These are phyloP conservation scores for Penicillium brasilianum DNA, from an alignment of 2,329 filamentous ascomycete species.

Conservation along the genomic window DNA sequence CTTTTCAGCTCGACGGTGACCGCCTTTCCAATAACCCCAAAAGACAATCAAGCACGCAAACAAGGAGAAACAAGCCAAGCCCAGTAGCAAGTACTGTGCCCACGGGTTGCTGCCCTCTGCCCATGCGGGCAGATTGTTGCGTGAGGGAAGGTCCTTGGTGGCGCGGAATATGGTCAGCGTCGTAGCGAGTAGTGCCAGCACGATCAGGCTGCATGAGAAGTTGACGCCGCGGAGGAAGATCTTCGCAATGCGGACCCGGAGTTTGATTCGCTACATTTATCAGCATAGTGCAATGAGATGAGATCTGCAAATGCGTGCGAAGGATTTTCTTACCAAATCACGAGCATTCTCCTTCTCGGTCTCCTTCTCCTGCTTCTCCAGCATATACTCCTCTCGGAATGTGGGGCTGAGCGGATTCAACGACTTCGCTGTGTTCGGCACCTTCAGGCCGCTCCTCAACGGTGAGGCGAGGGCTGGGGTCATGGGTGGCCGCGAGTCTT, in stretches of 20 bases:
- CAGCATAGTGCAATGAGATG: slow-evolving; percentile 40
- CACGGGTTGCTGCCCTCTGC: slow-evolving; percentile 77
- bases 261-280: slow-evolving; percentile 79
- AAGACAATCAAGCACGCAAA: slow-evolving; percentile 79
- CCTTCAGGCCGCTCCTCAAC: slow-evolving; percentile 87
- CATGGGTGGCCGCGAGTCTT: slow-evolving; percentile 64
- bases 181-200: slow-evolving; percentile 86
- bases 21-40: slow-evolving; percentile 83
- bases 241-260: slow-evolving; percentile 88
- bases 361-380: slow-evolving; percentile 80
- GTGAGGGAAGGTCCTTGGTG: slow-evolving; percentile 72
- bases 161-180: slow-evolving; percentile 92
- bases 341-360: slow-evolving; percentile 87
- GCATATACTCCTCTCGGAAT: slow-evolving; percentile 81
- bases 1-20: slow-evolving; percentile 88
- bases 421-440: slow-evolving; percentile 77
- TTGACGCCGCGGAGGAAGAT: slow-evolving; percentile 93
- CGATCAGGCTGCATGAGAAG: slow-evolving; percentile 95
- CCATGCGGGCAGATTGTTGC: slow-evolving; percentile 87
- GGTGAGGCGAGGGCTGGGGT: slow-evolving; percentile 61
- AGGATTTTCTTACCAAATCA: slow-evolving; percentile 72
- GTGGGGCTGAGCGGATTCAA: slow-evolving; percentile 88
- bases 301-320: background rate
- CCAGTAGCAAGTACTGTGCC: slow-evolving; percentile 85
- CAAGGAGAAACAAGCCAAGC: slow-evolving; percentile 80